Evolutionary conservation across 139 green algal genomes (phyloP).

Genomic region (Auxenochlorella pyrenoidosa): DNA sequence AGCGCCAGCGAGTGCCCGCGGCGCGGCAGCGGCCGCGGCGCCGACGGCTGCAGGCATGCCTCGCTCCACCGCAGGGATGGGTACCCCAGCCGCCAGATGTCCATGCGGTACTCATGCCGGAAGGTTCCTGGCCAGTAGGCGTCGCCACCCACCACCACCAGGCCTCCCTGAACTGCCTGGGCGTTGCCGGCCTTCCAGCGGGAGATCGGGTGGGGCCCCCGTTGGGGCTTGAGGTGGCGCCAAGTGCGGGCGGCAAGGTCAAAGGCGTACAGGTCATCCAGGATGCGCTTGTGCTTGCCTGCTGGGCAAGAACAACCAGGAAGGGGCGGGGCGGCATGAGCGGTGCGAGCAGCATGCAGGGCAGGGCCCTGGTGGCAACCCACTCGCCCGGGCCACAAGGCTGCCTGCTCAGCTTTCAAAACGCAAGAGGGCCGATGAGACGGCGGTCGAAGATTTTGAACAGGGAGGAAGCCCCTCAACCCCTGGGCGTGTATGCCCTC

Average conservation of each 20-base stretch:
- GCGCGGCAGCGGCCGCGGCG: neutral
- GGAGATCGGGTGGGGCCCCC: neutral
- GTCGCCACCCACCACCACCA: slow-evolving; percentile 14
- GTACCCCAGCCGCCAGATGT: neutral
- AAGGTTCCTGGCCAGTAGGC: slow-evolving; percentile 6
- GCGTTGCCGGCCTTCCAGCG: slow-evolving; percentile 22
- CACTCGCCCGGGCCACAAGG: neutral
- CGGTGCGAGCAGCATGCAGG: neutral
- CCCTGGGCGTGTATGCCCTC: too few relatives aligned
- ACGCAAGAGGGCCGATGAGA: too few relatives aligned
- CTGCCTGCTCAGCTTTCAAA: too few relatives aligned
- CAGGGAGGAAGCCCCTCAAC: too few relatives aligned
- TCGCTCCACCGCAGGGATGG: neutral
- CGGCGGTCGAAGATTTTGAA: too few relatives aligned
- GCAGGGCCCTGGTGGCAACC: neutral
- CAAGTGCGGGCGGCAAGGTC: neutral
- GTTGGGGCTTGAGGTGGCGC: neutral
- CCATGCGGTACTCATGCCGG: neutral
- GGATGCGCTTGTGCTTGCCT: slow-evolving; percentile 17
- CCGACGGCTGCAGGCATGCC: neutral
- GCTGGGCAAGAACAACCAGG: neutral
- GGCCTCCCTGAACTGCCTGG: neutral
- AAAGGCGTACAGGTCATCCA: neutral
- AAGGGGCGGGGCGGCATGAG: neutral
- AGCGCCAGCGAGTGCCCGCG: neutral